Conservation (phyloP, 352 stramenopile genomes). For the Thraustotheca clavata region DNA sequence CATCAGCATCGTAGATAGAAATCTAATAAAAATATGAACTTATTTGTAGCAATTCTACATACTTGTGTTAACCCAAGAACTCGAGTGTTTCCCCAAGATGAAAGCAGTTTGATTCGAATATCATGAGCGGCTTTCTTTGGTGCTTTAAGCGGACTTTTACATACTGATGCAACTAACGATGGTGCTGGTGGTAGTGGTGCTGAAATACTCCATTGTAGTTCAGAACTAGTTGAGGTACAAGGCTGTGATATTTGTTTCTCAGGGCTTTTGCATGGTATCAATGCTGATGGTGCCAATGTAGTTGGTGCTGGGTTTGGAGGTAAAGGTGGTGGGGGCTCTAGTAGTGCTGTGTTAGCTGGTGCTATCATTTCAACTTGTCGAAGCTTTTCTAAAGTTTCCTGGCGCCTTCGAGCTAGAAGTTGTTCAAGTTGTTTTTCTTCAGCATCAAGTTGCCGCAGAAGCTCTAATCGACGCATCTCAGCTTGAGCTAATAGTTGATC, state of each 20-base stretch:
- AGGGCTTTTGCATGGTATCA: no score
- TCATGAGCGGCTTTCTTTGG: conserved; percentile 22
- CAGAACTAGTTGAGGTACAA: no score
- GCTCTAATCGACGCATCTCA: conserved; percentile 36
- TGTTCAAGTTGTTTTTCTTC: conserved; percentile 60
- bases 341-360: not conserved
- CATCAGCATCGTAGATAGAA: conserved; percentile 52
- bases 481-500: conserved; percentile 39
- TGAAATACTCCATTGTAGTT: not conserved
- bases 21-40: conserved; percentile 22
- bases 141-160: not conserved
- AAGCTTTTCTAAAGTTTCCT: conserved; percentile 48
- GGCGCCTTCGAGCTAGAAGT: conserved; percentile 52
- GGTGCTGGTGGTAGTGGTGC: not conserved
- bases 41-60: not conserved
- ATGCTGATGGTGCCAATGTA: not conserved
- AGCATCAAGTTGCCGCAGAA: conserved; percentile 63
- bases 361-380: conserved; percentile 16
- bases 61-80: conserved; percentile 48
- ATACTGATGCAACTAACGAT: not conserved
- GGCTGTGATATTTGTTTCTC: no score
- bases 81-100: conserved; percentile 48
- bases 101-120: conserved; percentile 56
- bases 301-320: not conserved
- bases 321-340: not conserved